phyloP scores from a whole-genome alignment of 2,329 filamentous ascomycete genomes.

The Phialemoniopsis sp. region DNA sequence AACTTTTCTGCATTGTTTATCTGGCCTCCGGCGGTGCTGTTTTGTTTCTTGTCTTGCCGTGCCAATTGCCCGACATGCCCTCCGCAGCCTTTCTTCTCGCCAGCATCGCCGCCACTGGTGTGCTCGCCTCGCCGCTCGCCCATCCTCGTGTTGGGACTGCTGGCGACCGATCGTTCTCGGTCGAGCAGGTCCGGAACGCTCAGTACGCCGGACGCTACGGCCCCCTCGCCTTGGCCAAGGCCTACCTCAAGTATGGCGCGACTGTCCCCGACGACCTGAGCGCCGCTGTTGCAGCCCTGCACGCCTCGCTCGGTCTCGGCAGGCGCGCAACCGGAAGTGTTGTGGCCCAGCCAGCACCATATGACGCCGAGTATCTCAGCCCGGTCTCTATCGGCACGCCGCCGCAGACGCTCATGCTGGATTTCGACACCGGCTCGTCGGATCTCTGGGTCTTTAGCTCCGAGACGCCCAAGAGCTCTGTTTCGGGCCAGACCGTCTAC shows the following conservation, averaged over 20 bases:
- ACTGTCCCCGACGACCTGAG: slow-evolving; percentile 23
- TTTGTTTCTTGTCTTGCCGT: too few relatives aligned
- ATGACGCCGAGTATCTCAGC: slow-evolving; percentile 31
- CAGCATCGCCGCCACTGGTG: slow-evolving; percentile 3
- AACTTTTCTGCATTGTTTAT: too few relatives aligned
- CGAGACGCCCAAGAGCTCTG: slow-evolving; percentile 21
- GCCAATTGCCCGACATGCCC: slow-evolving; percentile 4
- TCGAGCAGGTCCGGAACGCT: slow-evolving; percentile 30
- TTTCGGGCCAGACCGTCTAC: slow-evolving; percentile 34
- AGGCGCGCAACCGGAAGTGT: slow-evolving; percentile 24
- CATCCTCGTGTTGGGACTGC: background rate
- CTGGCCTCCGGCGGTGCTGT: too few relatives aligned
- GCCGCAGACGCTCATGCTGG: slow-evolving; percentile 18
- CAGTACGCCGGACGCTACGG: slow-evolving; percentile 23
- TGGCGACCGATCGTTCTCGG: slow-evolving; percentile 15
- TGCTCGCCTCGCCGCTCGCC: slow-evolving; percentile 5
- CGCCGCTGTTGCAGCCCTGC: slow-evolving; percentile 15
- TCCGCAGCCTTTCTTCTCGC: slow-evolving; percentile 3
- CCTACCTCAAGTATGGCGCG: slow-evolving; percentile 30
- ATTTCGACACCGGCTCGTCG: slow-evolving; percentile 25
- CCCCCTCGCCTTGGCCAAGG: slow-evolving; percentile 26
- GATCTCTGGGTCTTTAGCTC: slow-evolving; percentile 42
- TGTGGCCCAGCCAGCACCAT: slow-evolving; percentile 14
- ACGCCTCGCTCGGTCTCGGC: slow-evolving; percentile 1
- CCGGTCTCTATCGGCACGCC: slow-evolving; percentile 35